Evolutionary conservation across 371 early-diverging fungal genomes (phyloP).

Genomic region (Mucor circinelloides): DNA sequence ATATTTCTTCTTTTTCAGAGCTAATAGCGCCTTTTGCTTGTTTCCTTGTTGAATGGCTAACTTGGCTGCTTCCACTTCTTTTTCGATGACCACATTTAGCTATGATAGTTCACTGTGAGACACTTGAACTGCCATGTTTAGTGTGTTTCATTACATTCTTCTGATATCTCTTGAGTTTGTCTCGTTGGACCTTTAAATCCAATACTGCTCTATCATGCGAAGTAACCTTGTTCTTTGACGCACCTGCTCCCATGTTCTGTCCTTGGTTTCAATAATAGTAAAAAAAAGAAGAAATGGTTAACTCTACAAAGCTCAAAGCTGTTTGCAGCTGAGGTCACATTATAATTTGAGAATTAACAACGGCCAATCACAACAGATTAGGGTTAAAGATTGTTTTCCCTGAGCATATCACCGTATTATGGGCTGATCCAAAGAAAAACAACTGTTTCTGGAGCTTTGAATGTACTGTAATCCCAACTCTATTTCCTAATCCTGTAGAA

Average conservation of each 20-base stretch:
- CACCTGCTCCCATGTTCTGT: slow-evolving; percentile 52
- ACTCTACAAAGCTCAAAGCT: neutral
- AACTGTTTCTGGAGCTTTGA: too few relatives aligned
- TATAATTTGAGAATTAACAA: neutral
- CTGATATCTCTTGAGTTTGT: slow-evolving; percentile 90
- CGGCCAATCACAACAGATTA: neutral
- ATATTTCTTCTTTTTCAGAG: slow-evolving; percentile 93
- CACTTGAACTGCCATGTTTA: neutral
- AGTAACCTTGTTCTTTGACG: slow-evolving; percentile 68
- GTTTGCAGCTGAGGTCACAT: neutral
- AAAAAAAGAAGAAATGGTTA: neutral
- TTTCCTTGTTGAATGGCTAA: slow-evolving; percentile 69
- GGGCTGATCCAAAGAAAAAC: too few relatives aligned
- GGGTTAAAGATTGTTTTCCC: too few relatives aligned
- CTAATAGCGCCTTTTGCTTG: slow-evolving; percentile 83
- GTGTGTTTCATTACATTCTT: slow-evolving; percentile 62
- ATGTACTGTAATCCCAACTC: too few relatives aligned
- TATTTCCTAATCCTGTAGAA: too few relatives aligned
- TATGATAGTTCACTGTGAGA: slow-evolving; percentile 20
- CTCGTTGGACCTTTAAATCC: slow-evolving; percentile 93
- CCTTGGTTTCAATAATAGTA: neutral
- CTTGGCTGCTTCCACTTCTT: slow-evolving; percentile 71
- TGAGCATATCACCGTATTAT: too few relatives aligned
- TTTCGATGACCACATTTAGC: slow-evolving; percentile 64
- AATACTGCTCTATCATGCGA: slow-evolving; percentile 90